Evolutionary conservation across 768 basidiomycete species (phyloP), one percentile per base, ranked within the genome.

Genomic region (Amanita thiersii): DNA sequence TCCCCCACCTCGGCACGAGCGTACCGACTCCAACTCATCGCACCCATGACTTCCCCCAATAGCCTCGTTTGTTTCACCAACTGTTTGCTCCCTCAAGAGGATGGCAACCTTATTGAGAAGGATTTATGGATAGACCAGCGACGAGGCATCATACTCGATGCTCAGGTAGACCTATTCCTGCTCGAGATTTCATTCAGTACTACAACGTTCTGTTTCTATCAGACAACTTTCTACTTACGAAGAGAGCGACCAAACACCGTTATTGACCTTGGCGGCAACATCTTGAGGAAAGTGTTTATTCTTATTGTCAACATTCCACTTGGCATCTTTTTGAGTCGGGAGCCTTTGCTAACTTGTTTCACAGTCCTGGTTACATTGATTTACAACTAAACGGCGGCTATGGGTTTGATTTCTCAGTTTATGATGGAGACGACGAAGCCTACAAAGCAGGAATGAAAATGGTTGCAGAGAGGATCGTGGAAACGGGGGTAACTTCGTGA

Each of bases 381-480:
- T 77, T 84, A 12, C 91, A 94, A 53, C 81, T 94, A 47, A 93
- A 94, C 49, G 91, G 91, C 25, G 90, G 80, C 3, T 91, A 87
- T 56, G 79, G 81, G 21, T 86, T 89, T 54, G 87, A 90, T 58
- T 90, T 91, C 53, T 89, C 87, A 9, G 75, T 89, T 12, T 87
- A 82, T 50, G 79, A 85, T 25, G 76, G 73, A 19, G 70, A 81
- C 53, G 82, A 86, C 39, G 68, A 77, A 26, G 64, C 62, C 4
- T 93, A 93, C 60, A 64, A 68, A 18, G 51, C 70, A 17, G 86
- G 87, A 14, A 64, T 93, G 58, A 72, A 74, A 53, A 63, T 66
- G 46, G 76, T 91, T 24, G 81, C 87, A 5, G 76, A 77, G 59
- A 73, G 77, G 49, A 86, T 94, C 33, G 72, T 81, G 14, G 85